Evolutionary conservation across 1,284 basidiomycete species (phyloP).

Genomic region (Leccinum griseonigrum): DNA sequence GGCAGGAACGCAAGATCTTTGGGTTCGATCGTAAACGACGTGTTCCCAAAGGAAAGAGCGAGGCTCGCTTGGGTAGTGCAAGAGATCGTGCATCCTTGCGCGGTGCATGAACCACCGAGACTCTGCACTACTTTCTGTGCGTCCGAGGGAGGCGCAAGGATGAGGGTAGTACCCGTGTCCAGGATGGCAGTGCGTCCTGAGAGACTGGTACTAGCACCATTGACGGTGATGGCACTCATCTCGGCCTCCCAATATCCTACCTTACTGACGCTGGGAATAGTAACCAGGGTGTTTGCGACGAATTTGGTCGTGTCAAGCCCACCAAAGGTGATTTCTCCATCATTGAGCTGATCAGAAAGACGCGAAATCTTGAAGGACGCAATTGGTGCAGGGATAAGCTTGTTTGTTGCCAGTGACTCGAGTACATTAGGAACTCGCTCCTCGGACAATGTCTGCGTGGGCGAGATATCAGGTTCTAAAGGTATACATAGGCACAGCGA

Average conservation of each 20-base stretch:
- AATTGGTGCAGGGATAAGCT: constrained; percentile 66
- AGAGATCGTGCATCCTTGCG: constrained; percentile 74
- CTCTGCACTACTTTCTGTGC: constrained; percentile 61
- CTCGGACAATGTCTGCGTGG: constrained; percentile 56
- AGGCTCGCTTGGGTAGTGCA: constrained; percentile 68
- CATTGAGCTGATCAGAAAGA: constrained; percentile 68
- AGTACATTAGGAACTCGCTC: constrained; percentile 70
- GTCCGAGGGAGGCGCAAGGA: constrained; percentile 57
- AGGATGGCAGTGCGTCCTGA: constrained; percentile 68
- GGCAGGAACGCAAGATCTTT: constrained; percentile 73
- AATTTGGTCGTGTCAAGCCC: constrained; percentile 75
- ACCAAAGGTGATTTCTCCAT: constrained; percentile 82
- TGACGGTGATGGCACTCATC: constrained; percentile 57
- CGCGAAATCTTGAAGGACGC: constrained; percentile 82
- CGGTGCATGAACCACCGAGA: constrained; percentile 57
- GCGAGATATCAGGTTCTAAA: neutral
- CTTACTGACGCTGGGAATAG: constrained; percentile 56
- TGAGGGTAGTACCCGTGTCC: constrained; percentile 77
- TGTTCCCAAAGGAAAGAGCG: constrained; percentile 66
- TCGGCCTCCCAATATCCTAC: constrained; percentile 78
- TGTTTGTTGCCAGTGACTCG: constrained; percentile 63
- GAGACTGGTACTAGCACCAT: constrained; percentile 53
- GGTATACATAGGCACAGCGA: neutral
- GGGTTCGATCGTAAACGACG: constrained; percentile 62
- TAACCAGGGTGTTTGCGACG: constrained; percentile 50